Evolutionary conservation across 1,284 basidiomycete genomes (phyloP).

Genomic region (Coniophora puteana): DNA sequence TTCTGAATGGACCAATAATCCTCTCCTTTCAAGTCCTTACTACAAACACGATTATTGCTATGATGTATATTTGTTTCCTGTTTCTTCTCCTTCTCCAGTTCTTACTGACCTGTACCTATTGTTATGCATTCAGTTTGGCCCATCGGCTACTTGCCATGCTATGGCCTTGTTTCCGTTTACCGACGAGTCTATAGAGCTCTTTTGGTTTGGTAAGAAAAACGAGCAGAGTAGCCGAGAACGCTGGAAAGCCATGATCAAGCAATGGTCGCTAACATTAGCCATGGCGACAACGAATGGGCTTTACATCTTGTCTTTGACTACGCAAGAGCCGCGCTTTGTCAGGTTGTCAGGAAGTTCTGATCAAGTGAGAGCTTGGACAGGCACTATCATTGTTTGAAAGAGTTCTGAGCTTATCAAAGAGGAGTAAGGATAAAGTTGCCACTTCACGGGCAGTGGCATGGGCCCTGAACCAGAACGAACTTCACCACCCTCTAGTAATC

Average conservation of each 20-base stretch:
- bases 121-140: conserved; percentile 17
- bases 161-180: conserved; percentile 60
- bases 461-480: conserved; percentile 43
- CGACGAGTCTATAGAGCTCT: conserved; percentile 34
- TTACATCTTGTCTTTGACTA: too few relatives aligned
- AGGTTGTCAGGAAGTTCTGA: conserved; percentile 17
- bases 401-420: too few relatives aligned
- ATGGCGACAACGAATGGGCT: neutral
- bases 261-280: conserved; percentile 39
- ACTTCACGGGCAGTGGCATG: conserved; percentile 45
- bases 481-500: conserved; percentile 52
- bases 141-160: conserved; percentile 23
- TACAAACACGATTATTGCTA: too few relatives aligned
- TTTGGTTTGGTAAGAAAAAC: conserved; percentile 44
- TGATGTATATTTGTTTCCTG: too few relatives aligned
- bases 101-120: conserved; percentile 9
- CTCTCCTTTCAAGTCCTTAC: too few relatives aligned
- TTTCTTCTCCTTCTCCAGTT: neutral
- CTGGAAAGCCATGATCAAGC: conserved; percentile 44
- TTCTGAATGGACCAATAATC: too few relatives aligned
- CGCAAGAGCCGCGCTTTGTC: too few relatives aligned
- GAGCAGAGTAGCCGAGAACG: conserved; percentile 25
- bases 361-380: too few relatives aligned
- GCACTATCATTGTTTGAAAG: too few relatives aligned
- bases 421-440: too few relatives aligned